These are phyloP conservation scores for Leishmania mexicana DNA, from an alignment of 208 protist species.

Conservation along the genomic window DNA sequence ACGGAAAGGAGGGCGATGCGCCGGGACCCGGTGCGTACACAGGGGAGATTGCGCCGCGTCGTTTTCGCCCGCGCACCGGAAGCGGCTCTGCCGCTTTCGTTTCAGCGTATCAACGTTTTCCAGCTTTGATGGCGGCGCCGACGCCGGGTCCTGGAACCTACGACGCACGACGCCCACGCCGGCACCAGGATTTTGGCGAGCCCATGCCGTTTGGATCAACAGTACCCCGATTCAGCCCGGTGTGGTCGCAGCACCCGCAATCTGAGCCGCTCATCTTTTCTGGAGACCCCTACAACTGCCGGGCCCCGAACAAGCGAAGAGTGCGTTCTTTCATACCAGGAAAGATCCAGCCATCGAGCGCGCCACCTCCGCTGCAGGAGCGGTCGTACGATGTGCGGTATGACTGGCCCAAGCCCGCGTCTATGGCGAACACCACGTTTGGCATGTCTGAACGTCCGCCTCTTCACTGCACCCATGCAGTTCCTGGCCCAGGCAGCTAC, in stretches of 20 bases:
- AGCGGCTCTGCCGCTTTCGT: constrained; percentile 57
- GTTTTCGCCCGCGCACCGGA: constrained; percentile 28
- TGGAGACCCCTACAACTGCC: constrained; percentile 14
- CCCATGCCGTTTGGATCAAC: constrained; percentile 67
- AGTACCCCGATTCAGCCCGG: constrained; percentile 58
- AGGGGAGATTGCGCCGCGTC: constrained; percentile 70
- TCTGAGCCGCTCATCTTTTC: constrained; percentile 24
- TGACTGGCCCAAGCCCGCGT: constrained; percentile 70
- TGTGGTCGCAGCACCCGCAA: constrained; percentile 18
- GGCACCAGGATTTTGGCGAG: constrained; percentile 44
- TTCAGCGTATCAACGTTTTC: constrained; percentile 56
- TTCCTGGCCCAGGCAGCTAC: constrained; percentile 65
- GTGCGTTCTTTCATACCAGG: constrained; percentile 35
- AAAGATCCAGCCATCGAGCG: constrained; percentile 34
- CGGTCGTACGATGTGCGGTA: constrained; percentile 69
- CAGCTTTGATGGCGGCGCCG: constrained; percentile 2
- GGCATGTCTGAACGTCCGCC: constrained; percentile 40
- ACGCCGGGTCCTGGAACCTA: constrained; percentile 76
- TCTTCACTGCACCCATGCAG: constrained; percentile 12
- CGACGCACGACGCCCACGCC: constrained; percentile 30
- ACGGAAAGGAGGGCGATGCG: constrained; percentile 16
- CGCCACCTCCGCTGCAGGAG: constrained; percentile 20
- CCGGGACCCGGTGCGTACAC: constrained; percentile 83
- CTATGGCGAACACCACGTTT: constrained; percentile 50
- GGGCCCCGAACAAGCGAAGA: constrained; percentile 2